These are phyloP conservation scores for Xerocomus amazonicus DNA, from an alignment of 1,284 basidiomycete species.

Conservation along the genomic window DNA sequence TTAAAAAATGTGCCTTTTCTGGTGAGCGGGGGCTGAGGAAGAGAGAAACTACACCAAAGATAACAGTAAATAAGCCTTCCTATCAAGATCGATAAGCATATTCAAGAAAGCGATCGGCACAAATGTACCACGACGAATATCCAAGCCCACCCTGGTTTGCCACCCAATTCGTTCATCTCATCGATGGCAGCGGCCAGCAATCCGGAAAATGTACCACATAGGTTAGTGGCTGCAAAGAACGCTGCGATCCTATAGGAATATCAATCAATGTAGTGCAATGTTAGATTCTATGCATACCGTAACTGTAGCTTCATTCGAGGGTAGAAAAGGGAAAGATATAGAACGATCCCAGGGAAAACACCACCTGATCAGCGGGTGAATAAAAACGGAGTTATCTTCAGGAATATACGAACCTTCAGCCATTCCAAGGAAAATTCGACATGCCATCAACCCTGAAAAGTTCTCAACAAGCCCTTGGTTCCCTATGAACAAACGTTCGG, in stretches of 20 bases:
- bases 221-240: not conserved
- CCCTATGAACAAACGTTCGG: conserved; percentile 5
- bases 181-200: not conserved
- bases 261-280: not conserved
- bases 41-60: not conserved
- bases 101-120: not conserved
- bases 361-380: conserved; percentile 39
- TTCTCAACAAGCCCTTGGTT: conserved; percentile 47
- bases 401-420: conserved; percentile 45
- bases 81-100: not conserved
- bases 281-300: conserved; percentile 31
- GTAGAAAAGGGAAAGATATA: conserved; percentile 60
- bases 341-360: conserved; percentile 53
- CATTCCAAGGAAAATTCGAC: conserved; percentile 64
- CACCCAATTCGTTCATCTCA: not conserved
- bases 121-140: not conserved
- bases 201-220: not conserved
- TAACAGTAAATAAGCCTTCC: not conserved
- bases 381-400: conserved; percentile 41
- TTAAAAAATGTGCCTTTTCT: not conserved
- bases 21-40: not conserved
- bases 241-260: not conserved
- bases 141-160: conserved; percentile 1
- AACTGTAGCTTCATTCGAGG: conserved; percentile 54
- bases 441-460: conserved; percentile 52